Percentiles rank a stretch among this genome's conserved stretches.
phyloP scores from a whole-genome alignment of 495 filamentous ascomycete genomes.

The Podospora bellae-mahoneyi region DNA sequence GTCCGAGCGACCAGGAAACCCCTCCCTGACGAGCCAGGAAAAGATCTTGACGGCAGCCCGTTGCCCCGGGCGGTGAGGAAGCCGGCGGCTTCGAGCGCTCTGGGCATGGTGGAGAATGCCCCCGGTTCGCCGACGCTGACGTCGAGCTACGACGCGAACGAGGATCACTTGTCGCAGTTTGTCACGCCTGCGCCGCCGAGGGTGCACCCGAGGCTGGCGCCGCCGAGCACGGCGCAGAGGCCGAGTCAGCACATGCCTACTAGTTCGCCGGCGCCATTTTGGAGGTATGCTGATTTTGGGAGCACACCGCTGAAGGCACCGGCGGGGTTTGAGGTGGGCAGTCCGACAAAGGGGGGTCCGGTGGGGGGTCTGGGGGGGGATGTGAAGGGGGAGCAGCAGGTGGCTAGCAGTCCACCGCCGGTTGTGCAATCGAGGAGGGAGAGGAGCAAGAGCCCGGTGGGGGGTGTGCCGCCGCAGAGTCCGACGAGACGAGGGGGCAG shows the following conservation, averaged over 20 bases:
- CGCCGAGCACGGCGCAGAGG: constrained; percentile 82
- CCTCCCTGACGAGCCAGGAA: constrained; percentile 39
- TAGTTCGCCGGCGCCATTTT: constrained; percentile 94
- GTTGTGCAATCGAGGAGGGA: not conserved
- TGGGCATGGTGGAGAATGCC: constrained; percentile 57
- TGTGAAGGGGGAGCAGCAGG: not conserved
- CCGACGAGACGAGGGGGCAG: constrained; percentile 4
- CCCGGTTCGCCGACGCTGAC: constrained; percentile 68
- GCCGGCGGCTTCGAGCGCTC: constrained; percentile 44
- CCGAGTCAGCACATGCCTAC: constrained; percentile 95
- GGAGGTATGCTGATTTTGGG: constrained; percentile 76
- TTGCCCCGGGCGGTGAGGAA: constrained; percentile 49
- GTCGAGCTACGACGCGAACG: constrained; percentile 56
- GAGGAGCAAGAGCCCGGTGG: not conserved
- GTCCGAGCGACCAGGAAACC: constrained; percentile 60
- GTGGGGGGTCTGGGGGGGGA: not conserved
- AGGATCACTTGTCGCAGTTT: constrained; percentile 48
- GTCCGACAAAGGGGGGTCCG: constrained; percentile 47
- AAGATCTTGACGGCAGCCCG: constrained; percentile 50
- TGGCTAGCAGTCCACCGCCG: not conserved
- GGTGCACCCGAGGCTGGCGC: constrained; percentile 77
- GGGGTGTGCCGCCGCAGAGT: constrained; percentile 22
- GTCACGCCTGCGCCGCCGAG: constrained; percentile 83
- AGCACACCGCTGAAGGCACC: constrained; percentile 70
- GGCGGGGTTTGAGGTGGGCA: constrained; percentile 47